phyloP scores from a whole-genome alignment of 495 filamentous ascomycete genomes.

The Pyronema omphalodes region DNA sequence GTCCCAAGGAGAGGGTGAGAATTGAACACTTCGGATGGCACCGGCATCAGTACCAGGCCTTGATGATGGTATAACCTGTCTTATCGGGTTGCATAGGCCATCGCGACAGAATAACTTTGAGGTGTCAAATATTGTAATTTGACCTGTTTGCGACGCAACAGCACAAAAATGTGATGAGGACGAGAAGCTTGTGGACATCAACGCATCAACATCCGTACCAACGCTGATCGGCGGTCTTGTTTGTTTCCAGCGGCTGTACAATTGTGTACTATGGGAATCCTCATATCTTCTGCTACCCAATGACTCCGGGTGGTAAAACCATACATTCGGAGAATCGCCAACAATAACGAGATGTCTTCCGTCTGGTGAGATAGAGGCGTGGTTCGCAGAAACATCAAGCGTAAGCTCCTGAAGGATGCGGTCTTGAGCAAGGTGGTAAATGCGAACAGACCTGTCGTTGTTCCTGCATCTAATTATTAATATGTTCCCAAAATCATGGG shows the following conservation, averaged over 20 bases:
- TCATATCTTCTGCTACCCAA: background rate
- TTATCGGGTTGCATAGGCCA: conserved; percentile 23
- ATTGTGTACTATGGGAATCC: too few species aligned
- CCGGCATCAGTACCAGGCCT: conserved; percentile 42
- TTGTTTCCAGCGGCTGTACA: too few species aligned
- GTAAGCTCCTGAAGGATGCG: conserved; percentile 46
- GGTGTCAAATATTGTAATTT: conserved; percentile 49
- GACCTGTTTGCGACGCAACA: conserved; percentile 52
- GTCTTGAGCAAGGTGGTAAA: conserved; percentile 51
- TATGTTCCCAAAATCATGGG: conserved; percentile 6
- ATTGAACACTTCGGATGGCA: conserved; percentile 77
- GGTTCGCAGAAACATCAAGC: conserved; percentile 72
- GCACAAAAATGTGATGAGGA: conserved; percentile 49
- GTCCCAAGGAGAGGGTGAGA: conserved; percentile 78
- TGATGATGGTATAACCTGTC: conserved; percentile 39
- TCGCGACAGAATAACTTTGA: conserved; percentile 29
- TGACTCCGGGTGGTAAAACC: conserved; percentile 45
- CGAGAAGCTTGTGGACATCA: conserved; percentile 56
- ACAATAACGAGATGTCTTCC: conserved; percentile 64
- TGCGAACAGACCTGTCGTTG: conserved; percentile 71
- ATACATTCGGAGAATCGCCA: conserved; percentile 65
- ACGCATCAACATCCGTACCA: conserved; percentile 25
- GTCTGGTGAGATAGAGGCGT: conserved; percentile 78
- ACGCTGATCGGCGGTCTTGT: conserved; percentile 17
- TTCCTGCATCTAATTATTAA: conserved; percentile 35